Conservation (phyloP, 345 rosid genomes). For the Acer saccharum region DNA sequence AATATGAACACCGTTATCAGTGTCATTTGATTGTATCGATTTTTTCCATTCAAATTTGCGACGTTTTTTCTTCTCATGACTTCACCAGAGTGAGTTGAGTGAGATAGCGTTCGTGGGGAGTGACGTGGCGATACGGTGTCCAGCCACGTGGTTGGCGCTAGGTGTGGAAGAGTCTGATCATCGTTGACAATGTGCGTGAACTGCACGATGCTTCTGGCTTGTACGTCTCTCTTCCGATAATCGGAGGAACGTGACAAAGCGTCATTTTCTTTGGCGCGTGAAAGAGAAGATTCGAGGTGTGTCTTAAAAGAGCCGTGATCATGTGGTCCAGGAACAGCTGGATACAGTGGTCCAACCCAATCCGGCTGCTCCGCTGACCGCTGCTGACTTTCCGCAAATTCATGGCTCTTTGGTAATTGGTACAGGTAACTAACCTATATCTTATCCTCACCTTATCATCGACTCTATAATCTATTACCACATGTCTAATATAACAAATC, state of each 20-base stretch:
- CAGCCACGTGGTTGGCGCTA: not conserved
- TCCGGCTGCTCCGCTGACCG: not conserved
- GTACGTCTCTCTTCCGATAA: not conserved
- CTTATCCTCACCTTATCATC: too few relatives aligned
- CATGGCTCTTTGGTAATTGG: not conserved
- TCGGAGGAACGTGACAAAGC: not conserved
- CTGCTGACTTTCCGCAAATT: not conserved
- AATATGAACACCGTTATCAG: slow-evolving; percentile 45
- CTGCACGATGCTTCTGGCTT: not conserved
- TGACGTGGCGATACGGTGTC: not conserved
- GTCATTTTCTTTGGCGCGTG: not conserved
- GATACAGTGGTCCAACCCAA: not conserved
- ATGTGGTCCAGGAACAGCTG: not conserved
- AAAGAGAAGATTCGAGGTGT: not conserved
- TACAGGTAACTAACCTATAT: too few relatives aligned
- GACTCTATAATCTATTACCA: too few relatives aligned
- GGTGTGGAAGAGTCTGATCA: not conserved
- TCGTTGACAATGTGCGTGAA: not conserved
- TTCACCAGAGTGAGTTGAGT: not conserved
- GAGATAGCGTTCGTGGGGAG: not conserved
- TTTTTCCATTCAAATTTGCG: not conserved
- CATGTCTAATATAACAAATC: too few relatives aligned
- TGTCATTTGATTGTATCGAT: slow-evolving; percentile 29
- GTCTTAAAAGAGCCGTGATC: not conserved
- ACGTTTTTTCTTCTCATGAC: not conserved